phyloP scores from a whole-genome alignment of 2,329 filamentous ascomycete genomes.

The Aspergillus sp. region DNA sequence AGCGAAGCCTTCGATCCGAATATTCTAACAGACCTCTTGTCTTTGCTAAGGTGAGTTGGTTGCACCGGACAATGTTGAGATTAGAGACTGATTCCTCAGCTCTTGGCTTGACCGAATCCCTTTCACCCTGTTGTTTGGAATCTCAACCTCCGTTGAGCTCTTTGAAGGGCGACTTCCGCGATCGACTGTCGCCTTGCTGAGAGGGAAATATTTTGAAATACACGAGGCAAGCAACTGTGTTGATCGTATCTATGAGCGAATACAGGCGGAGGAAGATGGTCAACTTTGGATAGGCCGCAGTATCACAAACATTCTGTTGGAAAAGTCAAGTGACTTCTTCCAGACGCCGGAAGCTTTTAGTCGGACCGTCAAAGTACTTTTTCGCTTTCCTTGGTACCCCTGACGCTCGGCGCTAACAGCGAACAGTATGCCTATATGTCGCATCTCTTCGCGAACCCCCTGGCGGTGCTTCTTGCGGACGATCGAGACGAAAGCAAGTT shows the following conservation, averaged over 20 bases:
- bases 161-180: slow-evolving; percentile 60
- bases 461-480: slow-evolving; percentile 51
- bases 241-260: slow-evolving; percentile 40
- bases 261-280: slow-evolving; percentile 36
- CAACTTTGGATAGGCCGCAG: slow-evolving; percentile 54
- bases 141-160: slow-evolving; percentile 63
- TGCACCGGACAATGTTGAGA: neutral
- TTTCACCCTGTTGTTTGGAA: slow-evolving; percentile 58
- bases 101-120: slow-evolving; percentile 63
- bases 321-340: slow-evolving; percentile 60
- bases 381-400: neutral
- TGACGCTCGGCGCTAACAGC: slow-evolving; percentile 18
- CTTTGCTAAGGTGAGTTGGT: slow-evolving; percentile 45
- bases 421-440: slow-evolving; percentile 62
- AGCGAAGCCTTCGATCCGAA: slow-evolving; percentile 48
- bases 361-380: slow-evolving; percentile 51
- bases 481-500: slow-evolving; percentile 18
- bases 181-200: slow-evolving; percentile 51
- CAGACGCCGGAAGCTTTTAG: slow-evolving; percentile 58
- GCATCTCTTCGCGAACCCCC: slow-evolving; percentile 61
- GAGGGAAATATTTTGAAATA: slow-evolving; percentile 56
- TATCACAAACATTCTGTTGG: slow-evolving; percentile 52
- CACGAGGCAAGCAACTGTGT: slow-evolving; percentile 49
- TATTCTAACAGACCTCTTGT: slow-evolving; percentile 47
- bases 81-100: slow-evolving; percentile 36